Conservation (phyloP, 345 rosid genomes). For the Gossypium stocksii region DNA sequence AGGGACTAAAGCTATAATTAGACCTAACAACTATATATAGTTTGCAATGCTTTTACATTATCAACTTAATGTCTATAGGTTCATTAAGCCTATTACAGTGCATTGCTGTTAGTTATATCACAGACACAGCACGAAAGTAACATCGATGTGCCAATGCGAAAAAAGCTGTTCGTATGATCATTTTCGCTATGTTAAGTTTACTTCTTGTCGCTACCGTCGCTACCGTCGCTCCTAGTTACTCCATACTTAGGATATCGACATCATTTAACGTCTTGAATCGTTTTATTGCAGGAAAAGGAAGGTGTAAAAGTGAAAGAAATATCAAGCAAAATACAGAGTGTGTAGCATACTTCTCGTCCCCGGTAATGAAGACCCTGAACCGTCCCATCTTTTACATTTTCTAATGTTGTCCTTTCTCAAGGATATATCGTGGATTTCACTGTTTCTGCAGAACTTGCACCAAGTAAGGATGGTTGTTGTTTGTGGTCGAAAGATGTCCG, state of each 20-base stretch:
- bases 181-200: neutral
- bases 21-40: too few relatives aligned
- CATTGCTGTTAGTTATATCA: neutral
- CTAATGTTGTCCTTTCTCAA: neutral
- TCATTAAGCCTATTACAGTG: neutral
- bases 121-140: neutral
- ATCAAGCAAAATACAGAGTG: constrained; percentile 46
- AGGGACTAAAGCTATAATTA: too few relatives aligned
- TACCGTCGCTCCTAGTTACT: neutral
- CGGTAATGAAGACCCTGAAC: constrained; percentile 11
- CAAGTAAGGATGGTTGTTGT: neutral
- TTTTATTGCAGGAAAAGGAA: constrained; percentile 41
- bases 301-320: constrained; percentile 40
- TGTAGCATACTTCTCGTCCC: constrained; percentile 25
- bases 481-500: constrained; percentile 15
- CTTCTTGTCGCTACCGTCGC: neutral
- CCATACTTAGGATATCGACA: neutral
- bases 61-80: neutral
- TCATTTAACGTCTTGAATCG: neutral
- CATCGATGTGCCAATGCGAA: neutral
- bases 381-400: neutral
- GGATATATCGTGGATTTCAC: neutral
- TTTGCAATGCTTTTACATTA: neutral
- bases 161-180: neutral
- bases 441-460: constrained; percentile 27